Base-by-base conservation (phyloP, 2,329 filamentous ascomycete genomes). In the Fulvia fulva region DNA sequence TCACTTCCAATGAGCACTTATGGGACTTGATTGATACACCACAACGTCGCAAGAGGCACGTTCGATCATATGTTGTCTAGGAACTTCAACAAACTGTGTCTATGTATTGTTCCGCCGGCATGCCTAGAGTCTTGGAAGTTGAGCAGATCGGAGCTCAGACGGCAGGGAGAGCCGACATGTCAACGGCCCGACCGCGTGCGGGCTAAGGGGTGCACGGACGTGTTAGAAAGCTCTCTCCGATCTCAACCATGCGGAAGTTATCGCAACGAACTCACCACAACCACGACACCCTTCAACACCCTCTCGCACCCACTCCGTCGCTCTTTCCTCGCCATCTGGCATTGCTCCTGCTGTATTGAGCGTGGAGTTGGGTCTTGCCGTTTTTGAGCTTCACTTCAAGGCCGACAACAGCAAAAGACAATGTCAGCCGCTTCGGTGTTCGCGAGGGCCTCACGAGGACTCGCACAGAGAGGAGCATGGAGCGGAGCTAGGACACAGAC, bases 391-490 rank as follows among this genome's bases (percentile, higher is more conserved):
- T 50, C 47, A 16, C 3, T 46, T 51, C 41, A n/a, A 22, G 26
- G 45, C 16, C 49, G 12, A 28, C 57, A 46, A 21, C 51, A 55
- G 23, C 52, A 52, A 25, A 41, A 37, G 19, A 79, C 75, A 73
- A 85, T 84, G 82, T 81, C 82, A 74, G 80, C 82, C 63, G 74
- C 76, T 60, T 75, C 76, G 53, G 68, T 79, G 64, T 70, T 80
- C 60, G 68, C 76, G 60, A 74, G 78, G 69, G 73, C 74, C 60
- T 76, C 77, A 56, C 69, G 70, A 68, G 75, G 77, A 73, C 71
- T 77, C 65, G 73, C 70, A 69, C 70, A 71, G 67, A 64, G 66
- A 46, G 61, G 68, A 57, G 67, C 69, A 59, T 65, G 68, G 62
- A 65, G 65, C 56, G 65, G 63, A 46, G 64, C 71, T 55, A 67